Conservation (phyloP, 495 filamentous ascomycete genomes). For the Neurospora sp. region DNA sequence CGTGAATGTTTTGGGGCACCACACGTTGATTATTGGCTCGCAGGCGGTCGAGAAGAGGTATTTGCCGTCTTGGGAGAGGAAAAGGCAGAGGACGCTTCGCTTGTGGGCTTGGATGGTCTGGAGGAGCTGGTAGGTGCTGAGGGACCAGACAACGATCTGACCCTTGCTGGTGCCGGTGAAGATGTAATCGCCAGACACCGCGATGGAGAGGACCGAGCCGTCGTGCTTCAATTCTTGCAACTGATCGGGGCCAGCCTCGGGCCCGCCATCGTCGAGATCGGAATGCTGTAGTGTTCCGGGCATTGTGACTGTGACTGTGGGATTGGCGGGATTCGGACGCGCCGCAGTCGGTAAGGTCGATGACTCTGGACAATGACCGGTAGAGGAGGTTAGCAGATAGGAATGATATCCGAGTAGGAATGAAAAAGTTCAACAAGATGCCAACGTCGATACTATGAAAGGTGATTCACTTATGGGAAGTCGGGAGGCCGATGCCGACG, state of each 20-base stretch:
- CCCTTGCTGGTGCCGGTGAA: constrained; percentile 88
- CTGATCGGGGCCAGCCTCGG: constrained; percentile 41
- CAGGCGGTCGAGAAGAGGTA: constrained; percentile 88
- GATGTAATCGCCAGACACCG: constrained; percentile 51
- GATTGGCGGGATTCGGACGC: background rate
- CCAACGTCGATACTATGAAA: background rate
- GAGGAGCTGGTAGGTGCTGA: constrained; percentile 73
- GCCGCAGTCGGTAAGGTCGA: background rate
- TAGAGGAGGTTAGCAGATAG: background rate
- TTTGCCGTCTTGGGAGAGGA: constrained; percentile 58
- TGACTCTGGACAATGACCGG: background rate
- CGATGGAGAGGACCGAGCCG: constrained; percentile 63
- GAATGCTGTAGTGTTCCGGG: constrained; percentile 23
- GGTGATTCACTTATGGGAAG: background rate
- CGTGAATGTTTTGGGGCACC: constrained; percentile 35
- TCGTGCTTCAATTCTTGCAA: constrained; percentile 61
- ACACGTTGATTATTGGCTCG: constrained; percentile 85
- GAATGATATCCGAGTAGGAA: background rate
- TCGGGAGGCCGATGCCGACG: background rate
- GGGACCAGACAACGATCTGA: constrained; percentile 82
- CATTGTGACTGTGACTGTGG: constrained; percentile 9
- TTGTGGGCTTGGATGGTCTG: constrained; percentile 73
- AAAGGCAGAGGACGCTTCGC: constrained; percentile 80
- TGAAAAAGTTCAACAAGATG: background rate
- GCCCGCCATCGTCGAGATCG: constrained; percentile 28